phyloP scores from a whole-genome alignment of 352 stramenopile species.

The Phytophthora agathidicida region DNA sequence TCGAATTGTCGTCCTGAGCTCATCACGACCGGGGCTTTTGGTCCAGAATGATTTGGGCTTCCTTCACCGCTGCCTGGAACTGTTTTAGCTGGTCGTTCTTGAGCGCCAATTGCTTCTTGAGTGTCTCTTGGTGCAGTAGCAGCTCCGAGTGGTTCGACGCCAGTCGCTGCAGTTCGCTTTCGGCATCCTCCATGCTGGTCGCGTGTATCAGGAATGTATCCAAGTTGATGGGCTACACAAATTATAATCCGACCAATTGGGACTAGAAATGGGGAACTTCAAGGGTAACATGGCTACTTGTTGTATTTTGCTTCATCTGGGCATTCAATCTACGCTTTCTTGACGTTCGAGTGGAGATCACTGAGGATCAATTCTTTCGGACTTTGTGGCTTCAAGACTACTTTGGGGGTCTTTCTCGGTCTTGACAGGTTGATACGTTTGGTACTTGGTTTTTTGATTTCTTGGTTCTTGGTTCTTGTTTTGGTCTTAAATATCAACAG shows the following conservation, averaged over 20 bases:
- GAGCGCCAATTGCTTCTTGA: conserved; percentile 49
- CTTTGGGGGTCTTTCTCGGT: conserved; percentile 1
- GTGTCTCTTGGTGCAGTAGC: conserved; percentile 57
- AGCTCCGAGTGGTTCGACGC: conserved; percentile 69
- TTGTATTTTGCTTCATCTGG: conserved; percentile 25
- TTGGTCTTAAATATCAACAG: conserved; percentile 39
- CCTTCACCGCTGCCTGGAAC: conserved; percentile 42
- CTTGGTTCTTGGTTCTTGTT: conserved; percentile 1
- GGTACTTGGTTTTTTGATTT: conserved; percentile 14
- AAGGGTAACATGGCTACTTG: no score
- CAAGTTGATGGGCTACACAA: not conserved
- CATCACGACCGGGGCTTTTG: conserved; percentile 1
- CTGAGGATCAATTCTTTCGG: conserved; percentile 25
- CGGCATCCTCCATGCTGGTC: conserved; percentile 6
- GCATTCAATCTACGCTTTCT: conserved; percentile 25
- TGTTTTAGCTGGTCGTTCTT: conserved; percentile 52
- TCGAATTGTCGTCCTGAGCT: not conserved
- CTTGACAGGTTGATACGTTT: conserved; percentile 25
- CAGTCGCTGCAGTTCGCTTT: conserved; percentile 55
- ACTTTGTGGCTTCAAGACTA: not conserved
- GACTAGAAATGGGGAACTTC: no score
- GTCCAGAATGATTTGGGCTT: conserved; percentile 27
- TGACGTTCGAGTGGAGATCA: conserved; percentile 11
- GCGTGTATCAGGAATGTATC: not conserved
- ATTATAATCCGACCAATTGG: no score